Evolutionary conservation across 345 rosid genomes (phyloP).

Genomic region (Rubroshorea leprosula): DNA sequence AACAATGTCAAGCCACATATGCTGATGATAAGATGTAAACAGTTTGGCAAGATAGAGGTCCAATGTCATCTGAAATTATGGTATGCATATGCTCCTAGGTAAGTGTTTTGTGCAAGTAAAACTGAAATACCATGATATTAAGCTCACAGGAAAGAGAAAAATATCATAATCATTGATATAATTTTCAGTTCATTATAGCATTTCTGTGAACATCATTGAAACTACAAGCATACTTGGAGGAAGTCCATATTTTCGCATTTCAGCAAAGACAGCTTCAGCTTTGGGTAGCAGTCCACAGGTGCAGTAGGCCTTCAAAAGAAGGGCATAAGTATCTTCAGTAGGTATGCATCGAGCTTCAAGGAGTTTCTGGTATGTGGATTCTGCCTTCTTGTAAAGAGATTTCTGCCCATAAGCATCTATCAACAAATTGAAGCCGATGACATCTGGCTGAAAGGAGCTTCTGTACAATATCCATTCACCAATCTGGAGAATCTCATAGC

Average conservation of each 20-base stretch:
- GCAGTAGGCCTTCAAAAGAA: slow-evolving; percentile 79
- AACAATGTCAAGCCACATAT: no score
- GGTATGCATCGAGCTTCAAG: slow-evolving; percentile 72
- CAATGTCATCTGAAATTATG: no score
- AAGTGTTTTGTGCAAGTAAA: no score
- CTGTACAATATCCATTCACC: slow-evolving; percentile 77
- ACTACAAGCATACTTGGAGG: slow-evolving; percentile 57
- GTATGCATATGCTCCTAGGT: no score
- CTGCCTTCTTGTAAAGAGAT: slow-evolving; percentile 58
- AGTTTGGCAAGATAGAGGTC: no score
- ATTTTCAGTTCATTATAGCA: no score
- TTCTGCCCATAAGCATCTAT: slow-evolving; percentile 85
- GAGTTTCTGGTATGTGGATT: slow-evolving; percentile 62
- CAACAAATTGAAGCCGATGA: slow-evolving; percentile 80
- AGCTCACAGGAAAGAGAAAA: background rate
- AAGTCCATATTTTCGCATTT: slow-evolving; percentile 68
- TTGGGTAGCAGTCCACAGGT: slow-evolving; percentile 46
- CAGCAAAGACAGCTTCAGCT: slow-evolving; percentile 70
- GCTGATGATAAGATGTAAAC: no score
- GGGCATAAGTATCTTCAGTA: slow-evolving; percentile 85
- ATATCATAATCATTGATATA: background rate
- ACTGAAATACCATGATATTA: background rate
- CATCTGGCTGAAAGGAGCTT: slow-evolving; percentile 81
- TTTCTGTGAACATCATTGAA: background rate
- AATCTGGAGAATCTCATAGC: slow-evolving; percentile 36